A percentile compares a stretch with the other conserved stretches of the same genome.
Conservation (phyloP, 108 stramenopile species). For the Skeletonema costatum region DNA sequence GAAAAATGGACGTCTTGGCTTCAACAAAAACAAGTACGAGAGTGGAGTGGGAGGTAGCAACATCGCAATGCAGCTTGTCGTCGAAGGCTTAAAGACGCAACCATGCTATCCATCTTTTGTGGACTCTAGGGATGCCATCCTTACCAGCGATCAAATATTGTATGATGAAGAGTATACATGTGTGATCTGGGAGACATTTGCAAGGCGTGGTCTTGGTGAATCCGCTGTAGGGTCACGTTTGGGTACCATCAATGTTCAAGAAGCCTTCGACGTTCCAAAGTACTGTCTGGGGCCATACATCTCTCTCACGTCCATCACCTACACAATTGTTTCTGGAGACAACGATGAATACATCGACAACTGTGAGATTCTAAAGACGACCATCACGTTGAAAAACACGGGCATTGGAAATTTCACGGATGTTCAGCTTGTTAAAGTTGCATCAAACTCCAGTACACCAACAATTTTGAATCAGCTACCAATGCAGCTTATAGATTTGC, state of each 20-base stretch:
- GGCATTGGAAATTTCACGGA: neutral
- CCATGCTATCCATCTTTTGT: conserved; percentile 9
- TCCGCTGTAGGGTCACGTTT: neutral
- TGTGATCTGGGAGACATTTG: conserved; percentile 1
- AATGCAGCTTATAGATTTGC: neutral
- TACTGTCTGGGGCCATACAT: neutral
- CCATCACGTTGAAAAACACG: neutral
- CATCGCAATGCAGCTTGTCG: conserved; percentile 14
- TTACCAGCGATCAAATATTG: neutral
- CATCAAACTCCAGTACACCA: neutral
- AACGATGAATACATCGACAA: neutral
- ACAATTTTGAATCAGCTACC: neutral
- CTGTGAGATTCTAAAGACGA: neutral
- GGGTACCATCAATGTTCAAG: neutral
- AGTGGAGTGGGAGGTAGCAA: conserved; percentile 10
- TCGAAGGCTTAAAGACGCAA: conserved; percentile 5
- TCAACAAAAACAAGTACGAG: neutral
- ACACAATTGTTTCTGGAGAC: neutral
- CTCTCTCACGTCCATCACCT: neutral
- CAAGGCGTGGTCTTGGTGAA: conserved; percentile 6
- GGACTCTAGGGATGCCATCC: conserved; percentile 5
- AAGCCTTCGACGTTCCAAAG: neutral
- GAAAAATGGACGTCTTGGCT: neutral
- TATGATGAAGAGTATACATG: conserved; percentile 5
- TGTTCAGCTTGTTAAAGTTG: neutral